phyloP scores from a whole-genome alignment of 2,329 filamentous ascomycete genomes.

The Fusarium sp. region DNA sequence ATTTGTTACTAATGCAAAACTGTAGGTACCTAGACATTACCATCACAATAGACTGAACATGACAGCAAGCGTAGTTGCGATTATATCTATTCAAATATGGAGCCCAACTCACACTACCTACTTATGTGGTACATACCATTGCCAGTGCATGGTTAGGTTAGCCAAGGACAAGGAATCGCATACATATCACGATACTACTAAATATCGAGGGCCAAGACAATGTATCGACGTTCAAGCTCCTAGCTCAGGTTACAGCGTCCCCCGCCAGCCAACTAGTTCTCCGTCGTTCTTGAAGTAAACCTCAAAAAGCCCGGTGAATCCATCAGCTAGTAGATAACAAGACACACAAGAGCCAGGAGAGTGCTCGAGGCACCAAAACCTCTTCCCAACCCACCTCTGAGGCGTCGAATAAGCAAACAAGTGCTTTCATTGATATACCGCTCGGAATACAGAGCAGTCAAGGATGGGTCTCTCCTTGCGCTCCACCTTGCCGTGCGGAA shows the following conservation, averaged over 20 bases:
- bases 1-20: background rate
- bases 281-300: slow-evolving; percentile 11
- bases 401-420: slow-evolving; percentile 39
- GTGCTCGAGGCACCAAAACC: slow-evolving; percentile 46
- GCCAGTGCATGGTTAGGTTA: background rate
- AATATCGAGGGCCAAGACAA: slow-evolving; percentile 24
- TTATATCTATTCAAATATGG: background rate
- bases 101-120: background rate
- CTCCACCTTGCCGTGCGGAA: slow-evolving; percentile 79
- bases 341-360: slow-evolving; percentile 55
- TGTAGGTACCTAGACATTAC: background rate
- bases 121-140: background rate
- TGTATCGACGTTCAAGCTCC: slow-evolving; percentile 58
- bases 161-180: background rate
- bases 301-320: slow-evolving; percentile 13
- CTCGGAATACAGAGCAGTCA: slow-evolving; percentile 81
- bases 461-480: slow-evolving; percentile 80
- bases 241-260: slow-evolving; percentile 46
- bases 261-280: slow-evolving; percentile 36
- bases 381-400: slow-evolving; percentile 44
- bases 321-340: slow-evolving; percentile 52
- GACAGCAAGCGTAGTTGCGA: background rate
- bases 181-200: background rate
- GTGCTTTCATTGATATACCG: slow-evolving; percentile 65
- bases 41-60: background rate